A percentile compares a stretch with the other conserved stretches of the same genome.
Conservation (phyloP, 108 stramenopile species). For the Discostella stelligeroides region DNA sequence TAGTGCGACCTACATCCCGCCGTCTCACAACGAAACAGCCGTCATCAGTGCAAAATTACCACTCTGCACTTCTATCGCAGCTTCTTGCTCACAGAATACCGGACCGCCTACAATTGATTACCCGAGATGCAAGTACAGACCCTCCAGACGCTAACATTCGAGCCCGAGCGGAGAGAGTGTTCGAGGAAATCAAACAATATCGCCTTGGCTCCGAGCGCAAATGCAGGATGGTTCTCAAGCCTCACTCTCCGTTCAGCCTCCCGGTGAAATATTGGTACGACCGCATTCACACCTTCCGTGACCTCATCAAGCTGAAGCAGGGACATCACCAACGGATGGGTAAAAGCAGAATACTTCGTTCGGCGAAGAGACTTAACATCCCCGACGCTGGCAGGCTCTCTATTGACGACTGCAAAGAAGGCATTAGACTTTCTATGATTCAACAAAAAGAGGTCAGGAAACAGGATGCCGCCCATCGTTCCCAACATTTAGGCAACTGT, state of each 20-base stretch:
- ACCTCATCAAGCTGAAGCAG: not conserved
- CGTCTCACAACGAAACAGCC: not conserved
- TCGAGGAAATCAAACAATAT: not conserved
- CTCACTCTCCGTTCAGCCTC: not conserved
- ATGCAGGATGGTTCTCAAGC: not conserved
- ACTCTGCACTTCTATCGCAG: not conserved
- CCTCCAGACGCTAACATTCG: no score
- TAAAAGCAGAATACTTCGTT: not conserved
- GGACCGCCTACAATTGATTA: not conserved
- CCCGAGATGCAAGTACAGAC: not conserved
- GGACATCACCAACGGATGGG: not conserved
- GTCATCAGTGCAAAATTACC: not conserved
- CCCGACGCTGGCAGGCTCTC: no score
- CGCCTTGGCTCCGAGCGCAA: not conserved
- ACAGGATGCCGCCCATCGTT: no score
- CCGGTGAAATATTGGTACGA: not conserved
- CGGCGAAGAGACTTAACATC: no score
- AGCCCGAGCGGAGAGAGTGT: no score
- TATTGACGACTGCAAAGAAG: not conserved
- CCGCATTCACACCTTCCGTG: no score
- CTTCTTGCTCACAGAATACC: not conserved
- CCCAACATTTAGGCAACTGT: no score
- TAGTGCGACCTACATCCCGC: not conserved
- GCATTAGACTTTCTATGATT: not conserved
- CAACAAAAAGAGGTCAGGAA: not conserved